Base-by-base conservation (phyloP, 306 rosid genomes). In the Fragaria ananassa region DNA sequence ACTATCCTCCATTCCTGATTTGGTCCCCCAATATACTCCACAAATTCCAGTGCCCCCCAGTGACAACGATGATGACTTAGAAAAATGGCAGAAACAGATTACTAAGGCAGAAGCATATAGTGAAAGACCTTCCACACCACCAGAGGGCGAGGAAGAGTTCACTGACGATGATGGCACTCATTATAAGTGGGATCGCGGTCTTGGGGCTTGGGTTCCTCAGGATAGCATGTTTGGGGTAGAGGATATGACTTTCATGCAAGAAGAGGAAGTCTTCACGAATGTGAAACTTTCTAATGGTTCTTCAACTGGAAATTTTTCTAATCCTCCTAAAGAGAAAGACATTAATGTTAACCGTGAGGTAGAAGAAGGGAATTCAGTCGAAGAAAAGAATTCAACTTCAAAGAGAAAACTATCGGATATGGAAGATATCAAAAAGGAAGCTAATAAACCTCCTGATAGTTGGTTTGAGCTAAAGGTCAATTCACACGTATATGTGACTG, bases 81-180 rank as follows among this genome's bases (percentile, higher is more conserved):
- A 89, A 81, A 95, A 84, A 84, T 95, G 89, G 89, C 89, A 88
- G 87, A 61, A 61, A 19, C 70, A 61, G 45, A 25, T 29, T 61
- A 8, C 31, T 19, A 21, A 63, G 10, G 81, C 68, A 74, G 88
- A 78, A 68, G 89, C 51, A 47, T 89, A 89, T 63, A 45, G 47
- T 70, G 93, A 89, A 66, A 89, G 96, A 83, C 99, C 98, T 83
- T 87, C 83, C 0, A 91, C 97, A 0, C 97, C 99, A 23, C 98
- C 98, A n/a, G 98, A 95, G 76, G 97, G 96, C 64, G 98, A 91
- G 85, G 91, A 95, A 78, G 99, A 95, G 70, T 95, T 95, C 86
- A 89, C 86, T 1, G 99, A 95, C 80, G 98, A 95, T 47, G 98
- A 95, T 74, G 99, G 98, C 78, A 92, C 98, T 68, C 81, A 53